Evolutionary conservation across 177 flowering plant genomes (phyloP), one percentile per base, ranked within the genome.

Genomic region (Vitis hybrid): DNA sequence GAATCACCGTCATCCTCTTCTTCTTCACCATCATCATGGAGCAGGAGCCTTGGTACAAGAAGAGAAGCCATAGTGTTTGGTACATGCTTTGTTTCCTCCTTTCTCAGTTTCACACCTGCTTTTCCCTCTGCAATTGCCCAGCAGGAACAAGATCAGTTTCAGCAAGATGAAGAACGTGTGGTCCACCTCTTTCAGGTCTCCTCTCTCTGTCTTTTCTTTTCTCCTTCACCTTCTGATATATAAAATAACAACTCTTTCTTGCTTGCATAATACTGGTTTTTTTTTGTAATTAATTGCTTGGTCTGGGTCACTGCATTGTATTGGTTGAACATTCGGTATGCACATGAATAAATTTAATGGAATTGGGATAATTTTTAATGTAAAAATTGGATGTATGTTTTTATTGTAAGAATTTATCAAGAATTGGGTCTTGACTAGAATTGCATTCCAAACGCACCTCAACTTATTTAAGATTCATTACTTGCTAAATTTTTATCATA

Each of bases 111-210:
- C 16, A 62, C 12, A 1, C 56, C 49, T 22, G 53, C 73, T 3
- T 19, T 69, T 13, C 60, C 19, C 12, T 66, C 77, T n/a, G 81
- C 86, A 63, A 62, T 70, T 53, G 86, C 88, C 18, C 71, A 71
- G 62, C 77, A 52, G 10, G 66, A 65, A 56, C 64, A 73, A 4
- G 87, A 86, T 69, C 88, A 83, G 3, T 77, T 78, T 68, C 79
- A 85, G 63, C 79, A 71, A 69, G 89, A 89, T 67, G 96, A 90
- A 83, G 88, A 82, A n/a, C 82, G 84, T 5, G 64, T 73, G 14
- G 85, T 85, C 72, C 74, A 67, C 31, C 76, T 90, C 52, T 89
- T 90, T 72, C 86, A 85, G 90, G 96, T 89, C 48, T 62, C 66
- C 60, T 39, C 48, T 39, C 5, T 26, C 3, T 56, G 49, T 11